A percentile compares a stretch with the other conserved stretches of the same genome.
Conservation (phyloP, 192 early-diverging fungal species). For the Chytriomyces confervae region DNA sequence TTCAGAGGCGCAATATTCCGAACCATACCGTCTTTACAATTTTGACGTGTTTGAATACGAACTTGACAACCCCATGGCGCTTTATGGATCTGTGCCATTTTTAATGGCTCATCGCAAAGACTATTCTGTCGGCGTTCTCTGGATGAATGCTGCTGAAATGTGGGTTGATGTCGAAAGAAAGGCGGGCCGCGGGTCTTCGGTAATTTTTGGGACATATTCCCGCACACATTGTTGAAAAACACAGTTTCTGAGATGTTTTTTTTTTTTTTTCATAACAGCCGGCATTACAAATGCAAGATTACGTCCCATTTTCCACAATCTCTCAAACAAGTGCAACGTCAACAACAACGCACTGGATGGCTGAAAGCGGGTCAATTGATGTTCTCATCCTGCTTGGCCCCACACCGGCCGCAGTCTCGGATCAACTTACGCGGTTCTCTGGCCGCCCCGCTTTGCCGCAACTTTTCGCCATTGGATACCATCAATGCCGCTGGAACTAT, state of each 20-base stretch:
- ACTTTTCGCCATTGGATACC: constrained; percentile 88
- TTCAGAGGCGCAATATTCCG: constrained; percentile 70
- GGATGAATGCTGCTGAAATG: constrained; percentile 95
- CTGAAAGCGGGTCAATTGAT: constrained; percentile 90
- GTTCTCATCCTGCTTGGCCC: constrained; percentile 85
- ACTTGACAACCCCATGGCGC: constrained; percentile 91
- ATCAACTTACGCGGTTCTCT: constrained; percentile 77
- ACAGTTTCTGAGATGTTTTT: too few species aligned
- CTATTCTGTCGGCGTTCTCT: constrained; percentile 74
- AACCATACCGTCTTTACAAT: constrained; percentile 97
- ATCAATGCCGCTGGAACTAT: constrained; percentile 99
- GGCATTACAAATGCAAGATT: constrained; percentile 26
- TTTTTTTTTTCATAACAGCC: not conserved
- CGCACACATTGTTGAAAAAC: too few species aligned
- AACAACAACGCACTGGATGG: constrained; percentile 89
- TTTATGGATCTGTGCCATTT: constrained; percentile 95
- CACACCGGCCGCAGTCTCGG: constrained; percentile 67
- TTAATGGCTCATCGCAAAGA: constrained; percentile 85
- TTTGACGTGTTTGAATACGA: constrained; percentile 98
- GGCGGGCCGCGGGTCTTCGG: not conserved
- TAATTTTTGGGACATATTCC: too few species aligned
- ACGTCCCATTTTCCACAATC: constrained; percentile 17
- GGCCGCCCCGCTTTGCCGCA: constrained; percentile 86
- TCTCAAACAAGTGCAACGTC: constrained; percentile 34
- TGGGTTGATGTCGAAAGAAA: constrained; percentile 91